Conservation (phyloP, 2,329 filamentous ascomycete genomes). For the Periconia macrospinosa region DNA sequence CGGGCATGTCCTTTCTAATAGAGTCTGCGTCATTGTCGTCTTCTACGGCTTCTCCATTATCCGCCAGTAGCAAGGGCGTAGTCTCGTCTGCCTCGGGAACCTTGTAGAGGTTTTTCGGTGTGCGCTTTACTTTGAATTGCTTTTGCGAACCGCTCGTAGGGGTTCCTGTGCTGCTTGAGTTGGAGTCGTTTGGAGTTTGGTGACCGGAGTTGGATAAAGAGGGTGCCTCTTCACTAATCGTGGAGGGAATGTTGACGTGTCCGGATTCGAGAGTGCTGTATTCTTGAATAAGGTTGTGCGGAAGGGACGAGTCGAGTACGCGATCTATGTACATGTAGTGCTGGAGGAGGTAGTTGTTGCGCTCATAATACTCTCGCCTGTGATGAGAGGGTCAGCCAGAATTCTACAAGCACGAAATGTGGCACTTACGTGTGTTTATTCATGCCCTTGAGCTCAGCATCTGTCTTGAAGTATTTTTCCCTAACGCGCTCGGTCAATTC, state of each 20-base stretch:
- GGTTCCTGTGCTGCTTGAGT: conserved; percentile 17
- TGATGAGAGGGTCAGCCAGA: conserved; percentile 7
- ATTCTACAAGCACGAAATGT: not conserved
- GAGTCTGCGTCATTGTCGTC: conserved; percentile 50
- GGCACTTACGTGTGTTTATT: conserved; percentile 65
- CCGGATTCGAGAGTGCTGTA: conserved; percentile 69
- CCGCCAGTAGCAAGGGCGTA: conserved; percentile 59
- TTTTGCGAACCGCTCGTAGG: conserved; percentile 36
- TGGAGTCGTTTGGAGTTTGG: conserved; percentile 17
- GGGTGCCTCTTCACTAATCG: conserved; percentile 69
- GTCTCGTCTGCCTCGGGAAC: conserved; percentile 64
- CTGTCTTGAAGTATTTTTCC: conserved; percentile 80
- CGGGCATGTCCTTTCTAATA: conserved; percentile 61
- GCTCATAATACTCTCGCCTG: conserved; percentile 82
- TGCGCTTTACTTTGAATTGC: conserved; percentile 49
- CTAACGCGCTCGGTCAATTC: too few relatives aligned
- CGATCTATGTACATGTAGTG: conserved; percentile 94
- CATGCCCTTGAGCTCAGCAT: conserved; percentile 72
- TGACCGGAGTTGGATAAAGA: conserved; percentile 19
- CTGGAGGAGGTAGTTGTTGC: conserved; percentile 84
- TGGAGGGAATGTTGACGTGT: conserved; percentile 67
- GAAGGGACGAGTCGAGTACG: conserved; percentile 87
- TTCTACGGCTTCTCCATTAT: conserved; percentile 22
- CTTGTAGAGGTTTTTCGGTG: conserved; percentile 84
- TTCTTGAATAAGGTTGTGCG: conserved; percentile 87